phyloP scores from a whole-genome alignment of 2,329 filamentous ascomycete genomes.

The Nigrograna mackinnonii region DNA sequence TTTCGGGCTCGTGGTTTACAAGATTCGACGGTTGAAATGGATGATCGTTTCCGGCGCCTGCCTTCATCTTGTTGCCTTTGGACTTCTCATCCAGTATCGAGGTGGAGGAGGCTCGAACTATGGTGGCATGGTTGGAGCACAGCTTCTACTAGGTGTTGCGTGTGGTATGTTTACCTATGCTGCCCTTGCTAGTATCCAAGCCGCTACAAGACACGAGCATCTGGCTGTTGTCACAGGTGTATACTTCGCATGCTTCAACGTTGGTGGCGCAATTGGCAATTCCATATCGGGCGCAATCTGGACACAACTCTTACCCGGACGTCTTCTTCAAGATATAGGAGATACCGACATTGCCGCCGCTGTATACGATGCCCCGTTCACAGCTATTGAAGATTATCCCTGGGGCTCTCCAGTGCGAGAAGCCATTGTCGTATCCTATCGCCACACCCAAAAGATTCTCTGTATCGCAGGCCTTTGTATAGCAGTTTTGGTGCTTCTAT shows the following conservation, averaged over 20 bases:
- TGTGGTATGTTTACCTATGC: constrained; percentile 65
- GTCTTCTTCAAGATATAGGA: constrained; percentile 44
- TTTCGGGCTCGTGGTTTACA: constrained; percentile 61
- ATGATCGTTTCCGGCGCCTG: constrained; percentile 65
- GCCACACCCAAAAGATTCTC: constrained; percentile 50
- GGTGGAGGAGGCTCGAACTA: constrained; percentile 52
- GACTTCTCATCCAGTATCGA: constrained; percentile 66
- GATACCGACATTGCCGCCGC: constrained; percentile 45
- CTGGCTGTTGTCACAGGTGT: constrained; percentile 67
- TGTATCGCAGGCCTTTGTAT: constrained; percentile 57
- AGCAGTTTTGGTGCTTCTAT: constrained; percentile 50
- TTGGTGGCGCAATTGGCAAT: constrained; percentile 64
- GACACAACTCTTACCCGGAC: constrained; percentile 54
- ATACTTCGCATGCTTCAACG: constrained; percentile 66
- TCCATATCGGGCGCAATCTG: constrained; percentile 66
- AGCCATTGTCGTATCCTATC: constrained; percentile 49
- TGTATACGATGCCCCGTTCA: constrained; percentile 49
- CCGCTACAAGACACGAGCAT: constrained; percentile 56
- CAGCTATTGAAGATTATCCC: constrained; percentile 40
- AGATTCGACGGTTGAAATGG: constrained; percentile 59
- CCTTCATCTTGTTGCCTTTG: constrained; percentile 68
- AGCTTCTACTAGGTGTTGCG: constrained; percentile 65
- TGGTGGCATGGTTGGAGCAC: constrained; percentile 64
- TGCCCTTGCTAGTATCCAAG: constrained; percentile 55
- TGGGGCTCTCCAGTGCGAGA: constrained; percentile 50